Evolutionary conservation across 495 filamentous ascomycete genomes (phyloP), one percentile per base, ranked within the genome.

Genomic region (Bathelium albidoporum): DNA sequence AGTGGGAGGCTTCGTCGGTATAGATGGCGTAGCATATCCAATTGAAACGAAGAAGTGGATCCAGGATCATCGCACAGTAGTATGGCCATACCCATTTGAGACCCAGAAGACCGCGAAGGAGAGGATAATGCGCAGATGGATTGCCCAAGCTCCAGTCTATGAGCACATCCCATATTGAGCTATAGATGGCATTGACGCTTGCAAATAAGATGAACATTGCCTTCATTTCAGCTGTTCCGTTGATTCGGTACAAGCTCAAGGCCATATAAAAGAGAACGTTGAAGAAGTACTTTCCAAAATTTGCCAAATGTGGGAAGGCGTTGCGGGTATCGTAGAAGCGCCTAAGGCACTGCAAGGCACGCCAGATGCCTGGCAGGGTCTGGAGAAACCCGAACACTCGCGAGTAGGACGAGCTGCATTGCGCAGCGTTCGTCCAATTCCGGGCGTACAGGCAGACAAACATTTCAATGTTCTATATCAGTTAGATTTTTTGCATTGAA

Each of bases 11-110:
- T 62, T 95, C 82, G 59, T 82, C 72, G 9, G 83, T 81, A 72
- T 87, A 95, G 60, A 96, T 90, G 69, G 88, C 86, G 75, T 95
- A 98, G 72, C 92, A 90, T 59, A 98, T 87, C 94, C 94, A 98
- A 68, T 89, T 89, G 74, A 95, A 97, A 22, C 94, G 87, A 0
- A 98, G 77, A n/a, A 96, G 80, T 0, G 92, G 87, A 72, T 98
- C 90, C 32, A 94, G 28, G 1, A 87, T 69, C 84, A 96, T 95
- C 60, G 92, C 87, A 10, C 72, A 72, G 70, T 97, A 97, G 76
- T 98, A 98, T 7, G 86, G 75, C 85, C 87, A 92, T 2, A 81
- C 77, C 5, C 76, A 78, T 66, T 91, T 91, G 72, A 89, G 88
- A 0, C 86, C 90, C 0, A 91, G 81, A n/a, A 85, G 83, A 44